phyloP scores from a whole-genome alignment of 441 rosid species.

The Rhodomyrtus psidioides region DNA sequence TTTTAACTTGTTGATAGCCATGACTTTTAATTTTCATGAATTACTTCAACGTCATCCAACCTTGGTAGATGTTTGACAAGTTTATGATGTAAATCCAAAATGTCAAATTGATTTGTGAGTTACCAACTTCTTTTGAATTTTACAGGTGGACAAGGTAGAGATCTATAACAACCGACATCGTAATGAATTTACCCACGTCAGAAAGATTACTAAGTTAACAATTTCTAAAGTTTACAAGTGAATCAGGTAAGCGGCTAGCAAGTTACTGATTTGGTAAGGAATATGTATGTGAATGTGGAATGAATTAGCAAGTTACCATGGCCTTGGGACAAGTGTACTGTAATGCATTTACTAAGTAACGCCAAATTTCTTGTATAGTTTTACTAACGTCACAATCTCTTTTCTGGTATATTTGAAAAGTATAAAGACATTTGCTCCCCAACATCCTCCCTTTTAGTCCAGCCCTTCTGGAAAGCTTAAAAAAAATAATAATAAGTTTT shows the following conservation, averaged over 20 bases:
- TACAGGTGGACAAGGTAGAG: not conserved
- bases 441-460: too few species aligned
- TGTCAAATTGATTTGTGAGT: not conserved
- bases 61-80: not conserved
- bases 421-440: not conserved
- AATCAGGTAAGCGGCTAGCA: not conserved
- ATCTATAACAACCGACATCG: not conserved
- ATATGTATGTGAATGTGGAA: too few species aligned
- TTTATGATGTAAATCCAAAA: not conserved
- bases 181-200: not conserved
- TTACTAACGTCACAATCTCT: too few species aligned
- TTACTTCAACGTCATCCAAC: fast-evolving
- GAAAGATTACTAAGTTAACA: not conserved
- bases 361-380: too few species aligned
- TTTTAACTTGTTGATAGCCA: not conserved
- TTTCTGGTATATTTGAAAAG: not conserved
- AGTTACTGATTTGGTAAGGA: not conserved
- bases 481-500: too few species aligned
- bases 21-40: not conserved
- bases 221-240: not conserved
- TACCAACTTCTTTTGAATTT: not conserved
- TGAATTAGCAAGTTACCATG: too few species aligned
- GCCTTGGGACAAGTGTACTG: too few species aligned
- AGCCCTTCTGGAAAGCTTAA: too few species aligned
- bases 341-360: too few species aligned